Evolutionary conservation across 805 yeast genomes (phyloP).

Genomic region (Pichia deserticola): DNA sequence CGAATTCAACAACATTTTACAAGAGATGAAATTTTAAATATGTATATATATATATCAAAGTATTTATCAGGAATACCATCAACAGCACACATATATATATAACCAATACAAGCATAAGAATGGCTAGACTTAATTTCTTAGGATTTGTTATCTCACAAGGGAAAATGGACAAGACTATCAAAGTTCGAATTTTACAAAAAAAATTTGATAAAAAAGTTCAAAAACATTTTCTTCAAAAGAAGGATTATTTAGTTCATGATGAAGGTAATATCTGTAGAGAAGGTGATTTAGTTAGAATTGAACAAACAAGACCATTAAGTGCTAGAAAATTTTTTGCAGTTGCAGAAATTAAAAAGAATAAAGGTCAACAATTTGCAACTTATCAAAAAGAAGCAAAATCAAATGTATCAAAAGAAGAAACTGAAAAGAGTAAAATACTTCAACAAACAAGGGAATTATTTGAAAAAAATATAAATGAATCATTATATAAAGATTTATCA

Average conservation of each 20-base stretch:
- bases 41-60: no score
- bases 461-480: slow-evolving; percentile 15
- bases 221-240: slow-evolving; percentile 69
- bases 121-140: slow-evolving; percentile 86
- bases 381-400: slow-evolving; percentile 69
- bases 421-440: slow-evolving; percentile 46
- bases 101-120: slow-evolving; percentile 18
- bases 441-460: slow-evolving; percentile 37
- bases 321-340: slow-evolving; percentile 80
- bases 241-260: slow-evolving; percentile 87
- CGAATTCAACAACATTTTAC: no score
- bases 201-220: slow-evolving; percentile 64
- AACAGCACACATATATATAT: neutral
- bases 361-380: slow-evolving; percentile 85
- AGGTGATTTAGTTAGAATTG: slow-evolving; percentile 93
- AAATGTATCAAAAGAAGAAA: slow-evolving; percentile 62
- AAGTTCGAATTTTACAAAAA: slow-evolving; percentile 78
- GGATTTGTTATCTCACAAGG: slow-evolving; percentile 96
- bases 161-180: slow-evolving; percentile 90
- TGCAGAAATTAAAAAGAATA: slow-evolving; percentile 81
- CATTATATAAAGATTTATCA: slow-evolving; percentile 27
- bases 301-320: slow-evolving; percentile 78
- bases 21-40: no score
- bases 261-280: slow-evolving; percentile 87
- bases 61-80: no score